These are phyloP conservation scores for Suhomyces panamericanus DNA, from an alignment of 1,139 yeast species.

Conservation along the genomic window DNA sequence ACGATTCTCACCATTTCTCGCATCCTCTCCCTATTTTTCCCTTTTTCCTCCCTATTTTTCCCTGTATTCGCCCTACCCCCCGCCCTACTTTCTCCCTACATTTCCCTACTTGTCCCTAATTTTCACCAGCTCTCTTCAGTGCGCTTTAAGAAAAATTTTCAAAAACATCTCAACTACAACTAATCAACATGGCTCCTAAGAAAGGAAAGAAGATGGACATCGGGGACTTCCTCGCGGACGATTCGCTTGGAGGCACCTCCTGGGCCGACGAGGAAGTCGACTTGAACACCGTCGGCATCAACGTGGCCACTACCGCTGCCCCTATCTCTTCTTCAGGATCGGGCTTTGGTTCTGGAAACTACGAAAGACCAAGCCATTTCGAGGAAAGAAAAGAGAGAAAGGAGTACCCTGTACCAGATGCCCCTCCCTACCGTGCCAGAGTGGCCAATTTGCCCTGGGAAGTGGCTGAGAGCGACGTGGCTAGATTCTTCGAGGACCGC, in stretches of 20 bases:
- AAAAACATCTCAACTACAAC: constrained; percentile 1
- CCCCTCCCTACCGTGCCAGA: constrained; percentile 89
- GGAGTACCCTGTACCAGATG: constrained; percentile 85
- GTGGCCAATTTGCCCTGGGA: constrained; percentile 87
- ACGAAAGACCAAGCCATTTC: constrained; percentile 12
- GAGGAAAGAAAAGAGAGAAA: constrained; percentile 45
- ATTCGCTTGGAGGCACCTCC: constrained; percentile 41
- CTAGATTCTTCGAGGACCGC: constrained; percentile 66
- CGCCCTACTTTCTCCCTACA: no score
- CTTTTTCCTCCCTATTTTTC: not conserved
- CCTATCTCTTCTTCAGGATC: constrained; percentile 17
- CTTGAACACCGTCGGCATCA: constrained; percentile 26
- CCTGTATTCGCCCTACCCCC: no score
- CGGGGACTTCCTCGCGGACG: constrained; percentile 52
- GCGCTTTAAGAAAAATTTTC: constrained; percentile 6
- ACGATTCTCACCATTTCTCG: not conserved
- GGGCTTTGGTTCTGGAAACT: constrained; percentile 10
- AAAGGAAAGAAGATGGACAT: constrained; percentile 53
- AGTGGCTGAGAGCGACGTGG: constrained; percentile 63
- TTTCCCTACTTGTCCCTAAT: not conserved
- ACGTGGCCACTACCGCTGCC: constrained; percentile 31
- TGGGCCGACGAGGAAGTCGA: constrained; percentile 35
- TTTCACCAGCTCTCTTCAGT: not conserved
- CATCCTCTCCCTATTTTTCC: not conserved
- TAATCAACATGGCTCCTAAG: constrained; percentile 31